Conservation (phyloP, 192 early-diverging fungal species). For the Backusella macrospora region DNA sequence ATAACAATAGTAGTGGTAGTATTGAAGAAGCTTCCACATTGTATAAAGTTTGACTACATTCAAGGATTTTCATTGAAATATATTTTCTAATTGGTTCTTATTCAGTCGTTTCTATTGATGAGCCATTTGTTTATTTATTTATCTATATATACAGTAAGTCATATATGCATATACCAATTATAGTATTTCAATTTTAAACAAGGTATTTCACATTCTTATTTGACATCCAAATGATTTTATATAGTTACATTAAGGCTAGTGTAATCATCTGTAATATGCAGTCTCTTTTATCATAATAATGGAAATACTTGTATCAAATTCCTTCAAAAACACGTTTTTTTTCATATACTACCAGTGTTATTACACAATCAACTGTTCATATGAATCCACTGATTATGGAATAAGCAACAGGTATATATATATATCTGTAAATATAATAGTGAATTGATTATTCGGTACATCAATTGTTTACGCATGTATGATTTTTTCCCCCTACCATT, state of each 20-base stretch:
- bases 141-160: neutral
- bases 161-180: neutral
- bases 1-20: no score
- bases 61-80: no score
- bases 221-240: neutral
- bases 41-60: no score
- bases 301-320: neutral
- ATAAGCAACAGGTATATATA: neutral
- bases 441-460: neutral
- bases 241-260: neutral
- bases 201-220: no score
- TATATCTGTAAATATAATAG: no score
- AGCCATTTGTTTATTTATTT: neutral
- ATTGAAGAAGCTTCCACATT: no score
- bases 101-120: no score
- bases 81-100: no score
- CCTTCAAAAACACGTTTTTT: neutral
- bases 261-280: neutral
- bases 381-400: slow-evolving; percentile 5
- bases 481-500: neutral
- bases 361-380: neutral
- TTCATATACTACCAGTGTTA: neutral
- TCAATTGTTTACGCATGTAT: neutral
- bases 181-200: neutral
- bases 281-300: neutral